Base-by-base conservation (phyloP, 1,139 yeast genomes). In the Wickerhamiella infanticola region DNA sequence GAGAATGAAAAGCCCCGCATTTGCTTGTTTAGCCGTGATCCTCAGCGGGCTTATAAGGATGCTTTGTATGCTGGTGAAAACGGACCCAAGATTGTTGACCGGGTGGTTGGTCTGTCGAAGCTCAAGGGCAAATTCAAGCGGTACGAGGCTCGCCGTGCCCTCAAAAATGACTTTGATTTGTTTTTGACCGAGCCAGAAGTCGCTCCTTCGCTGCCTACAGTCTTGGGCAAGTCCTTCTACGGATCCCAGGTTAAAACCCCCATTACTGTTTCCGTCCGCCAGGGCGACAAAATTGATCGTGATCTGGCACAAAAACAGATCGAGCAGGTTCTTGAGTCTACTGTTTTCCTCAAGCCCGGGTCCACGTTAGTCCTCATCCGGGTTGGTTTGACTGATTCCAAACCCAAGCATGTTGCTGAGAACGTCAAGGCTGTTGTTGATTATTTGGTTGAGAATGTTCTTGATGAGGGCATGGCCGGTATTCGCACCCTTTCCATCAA, bases 181-280 rank as follows among this genome's bases (percentile, higher is more conserved):
- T 84, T 90, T 61, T 62, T 90, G 44, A 79, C 84, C 43, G 97
- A 90, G 64, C 95, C 86, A 55, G 79, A 81, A 38, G 70, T 88
- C 43, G 70, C 85, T 47, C 78, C 86, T 45, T 69, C 83, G 51
- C 71, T 88, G 66, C 98, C 98, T 46, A 77, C 79, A 53, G 66
- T 81, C 40, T 68, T 90, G 53, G 95, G 96, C 44, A 84, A 84
- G 64, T 70, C 75, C 3, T 90, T 86, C 60, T 82, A 79, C 62
- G 50, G 68, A 70, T 45, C 49, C 33, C 47, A 62, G 67, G 49
- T 47, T 48, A 83, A 83, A 59, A 63, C 79, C 31, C 97, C 97
- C 39, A 61, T 86, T 45, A 78, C 94, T 23, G 70, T 88, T 45
- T 74, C 71, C 58, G 67, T 79, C 35, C 51, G 52, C 39, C 40